These are phyloP conservation scores for Metschnikowia colocasiae DNA, from an alignment of 805 yeast genomes.

Conservation along the genomic window DNA sequence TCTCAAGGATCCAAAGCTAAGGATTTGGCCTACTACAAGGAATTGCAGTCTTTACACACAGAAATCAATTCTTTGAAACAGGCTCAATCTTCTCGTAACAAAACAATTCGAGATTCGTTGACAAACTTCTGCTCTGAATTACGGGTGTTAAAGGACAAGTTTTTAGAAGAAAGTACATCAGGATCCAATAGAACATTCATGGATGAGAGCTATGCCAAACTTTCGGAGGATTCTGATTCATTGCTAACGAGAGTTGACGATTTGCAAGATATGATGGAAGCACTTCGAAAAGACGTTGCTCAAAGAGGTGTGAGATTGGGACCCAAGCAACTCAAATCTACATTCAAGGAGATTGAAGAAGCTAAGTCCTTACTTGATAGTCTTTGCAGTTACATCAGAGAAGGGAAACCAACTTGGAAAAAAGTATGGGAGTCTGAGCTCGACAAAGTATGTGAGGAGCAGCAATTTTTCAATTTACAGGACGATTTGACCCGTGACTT, in stretches of 20 bases:
- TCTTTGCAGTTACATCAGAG: constrained; percentile 57
- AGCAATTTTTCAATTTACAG: constrained; percentile 84
- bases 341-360: constrained; percentile 57
- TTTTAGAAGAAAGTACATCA: constrained; percentile 33
- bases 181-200: constrained; percentile 55
- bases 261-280: constrained; percentile 87
- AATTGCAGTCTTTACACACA: constrained; percentile 41
- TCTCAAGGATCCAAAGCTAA: constrained; percentile 12
- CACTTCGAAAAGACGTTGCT: constrained; percentile 85
- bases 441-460: constrained; percentile 88
- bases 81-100: constrained; percentile 45
- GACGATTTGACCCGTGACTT: constrained; percentile 80
- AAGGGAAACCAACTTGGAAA: constrained; percentile 84
- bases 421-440: constrained; percentile 88
- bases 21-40: constrained; percentile 2
- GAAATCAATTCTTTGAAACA: constrained; percentile 62
- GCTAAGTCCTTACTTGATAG: constrained; percentile 52
- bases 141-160: constrained; percentile 47
- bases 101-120: constrained; percentile 41
- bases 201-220: constrained; percentile 66
- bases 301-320: constrained; percentile 83
- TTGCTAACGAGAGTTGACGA: constrained; percentile 82
- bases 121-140: constrained; percentile 43
- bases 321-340: constrained; percentile 63
- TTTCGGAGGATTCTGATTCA: constrained; percentile 73